A percentile compares a stretch with the other conserved stretches of the same genome.
phyloP scores from a whole-genome alignment of 257 asterid genomes.

The Dorcoceras hygrometricum region DNA sequence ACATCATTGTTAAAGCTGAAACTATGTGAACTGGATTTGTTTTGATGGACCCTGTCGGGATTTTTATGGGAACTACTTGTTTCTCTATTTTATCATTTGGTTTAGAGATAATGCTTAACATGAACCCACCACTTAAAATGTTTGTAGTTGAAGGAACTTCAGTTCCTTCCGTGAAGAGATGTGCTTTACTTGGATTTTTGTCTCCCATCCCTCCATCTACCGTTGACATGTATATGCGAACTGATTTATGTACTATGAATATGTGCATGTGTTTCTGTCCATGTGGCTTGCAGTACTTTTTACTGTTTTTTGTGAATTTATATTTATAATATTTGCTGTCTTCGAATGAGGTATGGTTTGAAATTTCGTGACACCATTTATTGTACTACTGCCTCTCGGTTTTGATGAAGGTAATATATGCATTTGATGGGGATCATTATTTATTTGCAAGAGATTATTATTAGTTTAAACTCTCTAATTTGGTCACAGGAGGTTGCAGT shows the following conservation, averaged over 20 bases:
- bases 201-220: background rate
- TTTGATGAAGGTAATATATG: background rate
- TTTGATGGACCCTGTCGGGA: background rate
- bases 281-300: background rate
- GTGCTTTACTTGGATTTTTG: background rate
- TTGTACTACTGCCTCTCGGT: background rate
- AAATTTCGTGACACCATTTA: constrained; percentile 1
- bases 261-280: background rate
- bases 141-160: constrained; percentile 2
- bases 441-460: background rate
- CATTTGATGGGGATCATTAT: background rate
- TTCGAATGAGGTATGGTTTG: constrained; percentile 16
- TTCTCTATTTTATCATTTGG: background rate
- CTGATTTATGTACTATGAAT: background rate
- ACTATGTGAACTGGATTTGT: constrained; percentile 12
- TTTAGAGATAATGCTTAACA: background rate
- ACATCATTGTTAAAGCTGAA: constrained; percentile 4
- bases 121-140: background rate
- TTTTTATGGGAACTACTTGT: background rate
- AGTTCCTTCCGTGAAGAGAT: background rate
- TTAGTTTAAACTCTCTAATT: constrained; percentile 18
- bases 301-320: background rate
- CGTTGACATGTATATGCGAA: background rate
- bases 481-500: constrained; percentile 92
- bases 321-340: background rate